A percentile compares a stretch with the other conserved stretches of the same genome.
These are phyloP conservation scores for Fraxinus sp. DNA, from an alignment of 305 asterid species.

Conservation along the genomic window DNA sequence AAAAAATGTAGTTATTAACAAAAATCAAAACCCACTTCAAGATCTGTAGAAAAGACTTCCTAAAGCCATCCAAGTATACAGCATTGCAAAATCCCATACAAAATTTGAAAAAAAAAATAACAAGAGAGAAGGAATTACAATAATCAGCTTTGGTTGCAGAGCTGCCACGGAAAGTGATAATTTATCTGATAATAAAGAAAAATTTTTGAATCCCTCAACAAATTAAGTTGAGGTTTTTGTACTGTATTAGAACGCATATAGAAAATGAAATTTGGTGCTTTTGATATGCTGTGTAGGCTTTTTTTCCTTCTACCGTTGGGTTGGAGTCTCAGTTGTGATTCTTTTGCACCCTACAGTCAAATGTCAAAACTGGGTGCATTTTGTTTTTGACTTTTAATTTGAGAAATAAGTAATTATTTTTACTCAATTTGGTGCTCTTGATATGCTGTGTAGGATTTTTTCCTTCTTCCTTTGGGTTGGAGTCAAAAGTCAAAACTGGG, in stretches of 20 bases:
- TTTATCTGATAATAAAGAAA: background rate
- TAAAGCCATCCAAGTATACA: conserved; percentile 5
- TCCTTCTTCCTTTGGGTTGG: no score
- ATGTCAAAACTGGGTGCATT: background rate
- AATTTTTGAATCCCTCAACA: background rate
- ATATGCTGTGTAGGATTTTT: no score
- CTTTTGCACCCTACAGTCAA: background rate
- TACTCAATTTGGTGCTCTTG: no score
- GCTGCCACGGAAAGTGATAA: conserved; percentile 1
- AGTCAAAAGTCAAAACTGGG: background rate
- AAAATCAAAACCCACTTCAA: conserved; percentile 45
- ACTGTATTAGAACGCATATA: background rate
- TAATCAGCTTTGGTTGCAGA: conserved; percentile 5
- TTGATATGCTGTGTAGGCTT: background rate
- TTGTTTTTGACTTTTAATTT: background rate
- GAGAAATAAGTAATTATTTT: background rate
- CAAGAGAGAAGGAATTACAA: conserved; percentile 13
- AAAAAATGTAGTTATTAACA: conserved; percentile 8
- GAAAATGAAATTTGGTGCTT: conserved; percentile 8
- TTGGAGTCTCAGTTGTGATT: background rate
- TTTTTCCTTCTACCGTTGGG: background rate
- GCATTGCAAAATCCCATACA: conserved; percentile 21
- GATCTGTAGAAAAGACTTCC: conserved; percentile 33
- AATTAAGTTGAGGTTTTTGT: background rate
- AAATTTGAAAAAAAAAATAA: background rate